Evolutionary conservation across 2,329 filamentous ascomycete genomes (phyloP).

Genomic region (Beauveria pseudobassiana): DNA sequence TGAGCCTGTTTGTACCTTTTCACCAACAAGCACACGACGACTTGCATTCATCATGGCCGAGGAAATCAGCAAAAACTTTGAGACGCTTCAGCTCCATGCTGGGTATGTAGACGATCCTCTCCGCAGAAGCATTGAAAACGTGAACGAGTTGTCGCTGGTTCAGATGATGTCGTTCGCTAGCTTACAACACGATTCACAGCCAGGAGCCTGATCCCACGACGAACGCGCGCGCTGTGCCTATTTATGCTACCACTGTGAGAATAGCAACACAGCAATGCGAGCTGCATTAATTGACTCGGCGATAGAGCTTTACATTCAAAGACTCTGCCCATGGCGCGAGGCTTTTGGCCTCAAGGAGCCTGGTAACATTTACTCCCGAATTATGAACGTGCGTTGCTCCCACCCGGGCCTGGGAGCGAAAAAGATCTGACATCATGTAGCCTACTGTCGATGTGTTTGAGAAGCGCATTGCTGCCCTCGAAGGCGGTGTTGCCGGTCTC

Average conservation of each 20-base stretch:
- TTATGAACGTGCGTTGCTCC: constrained; percentile 67
- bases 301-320: constrained; percentile 83
- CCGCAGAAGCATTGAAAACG: neutral
- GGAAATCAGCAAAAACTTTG: constrained; percentile 57
- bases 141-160: neutral
- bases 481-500: constrained; percentile 82
- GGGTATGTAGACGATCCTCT: constrained; percentile 45
- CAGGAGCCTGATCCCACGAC: constrained; percentile 74
- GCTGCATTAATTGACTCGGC: constrained; percentile 12
- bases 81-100: constrained; percentile 80
- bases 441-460: constrained; percentile 95
- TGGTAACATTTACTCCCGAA: constrained; percentile 95
- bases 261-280: constrained; percentile 15
- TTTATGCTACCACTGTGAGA: constrained; percentile 81
- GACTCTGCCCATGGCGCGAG: constrained; percentile 92
- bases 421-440: constrained; percentile 31
- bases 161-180: constrained; percentile 8
- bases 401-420: neutral
- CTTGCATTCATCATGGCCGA: neutral
- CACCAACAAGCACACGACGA: neutral
- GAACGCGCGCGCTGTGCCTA: constrained; percentile 85
- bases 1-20: neutral
- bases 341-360: constrained; percentile 91
- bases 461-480: constrained; percentile 90
- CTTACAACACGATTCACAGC: constrained; percentile 35